Conservation (phyloP, 2,329 filamentous ascomycete genomes). For the Nemania diffusa region DNA sequence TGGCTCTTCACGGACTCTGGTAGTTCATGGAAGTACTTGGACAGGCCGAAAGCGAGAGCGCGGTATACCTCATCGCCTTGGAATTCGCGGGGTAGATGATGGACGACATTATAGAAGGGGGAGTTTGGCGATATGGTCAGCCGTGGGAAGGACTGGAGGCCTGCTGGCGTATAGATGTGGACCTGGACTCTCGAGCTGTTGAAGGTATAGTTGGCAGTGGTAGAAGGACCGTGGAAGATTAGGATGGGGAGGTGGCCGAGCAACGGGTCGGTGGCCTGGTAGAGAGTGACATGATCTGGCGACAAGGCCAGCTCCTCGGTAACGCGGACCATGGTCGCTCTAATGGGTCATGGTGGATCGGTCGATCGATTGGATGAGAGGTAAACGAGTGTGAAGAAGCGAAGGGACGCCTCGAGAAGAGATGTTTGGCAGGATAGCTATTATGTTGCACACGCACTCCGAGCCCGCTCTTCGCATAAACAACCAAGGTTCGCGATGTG, state of each 20-base stretch:
- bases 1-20: constrained; percentile 78
- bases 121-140: constrained; percentile 94
- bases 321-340: constrained; percentile 81
- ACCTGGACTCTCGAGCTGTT: constrained; percentile 95
- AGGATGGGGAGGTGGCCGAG: constrained; percentile 84
- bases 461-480: constrained; percentile 31
- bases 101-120: constrained; percentile 88
- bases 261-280: constrained; percentile 86
- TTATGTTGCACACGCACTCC: constrained; percentile 29
- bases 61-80: constrained; percentile 95
- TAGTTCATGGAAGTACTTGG: constrained; percentile 93
- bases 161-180: constrained; percentile 89
- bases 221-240: constrained; percentile 91
- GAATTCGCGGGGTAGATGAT: constrained; percentile 88
- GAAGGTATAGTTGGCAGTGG: constrained; percentile 84
- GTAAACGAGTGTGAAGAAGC: constrained; percentile 36
- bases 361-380: constrained; percentile 29
- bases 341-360: constrained; percentile 55
- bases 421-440: constrained; percentile 8
- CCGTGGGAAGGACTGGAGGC: constrained; percentile 88
- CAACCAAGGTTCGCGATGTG: constrained; percentile 39
- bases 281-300: constrained; percentile 84
- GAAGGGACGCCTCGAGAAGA: constrained; percentile 29
- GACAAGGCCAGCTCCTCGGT: constrained; percentile 81
- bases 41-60: constrained; percentile 88